Conservation (phyloP, 805 yeast genomes). For the Yamadazyma tumulicola region DNA sequence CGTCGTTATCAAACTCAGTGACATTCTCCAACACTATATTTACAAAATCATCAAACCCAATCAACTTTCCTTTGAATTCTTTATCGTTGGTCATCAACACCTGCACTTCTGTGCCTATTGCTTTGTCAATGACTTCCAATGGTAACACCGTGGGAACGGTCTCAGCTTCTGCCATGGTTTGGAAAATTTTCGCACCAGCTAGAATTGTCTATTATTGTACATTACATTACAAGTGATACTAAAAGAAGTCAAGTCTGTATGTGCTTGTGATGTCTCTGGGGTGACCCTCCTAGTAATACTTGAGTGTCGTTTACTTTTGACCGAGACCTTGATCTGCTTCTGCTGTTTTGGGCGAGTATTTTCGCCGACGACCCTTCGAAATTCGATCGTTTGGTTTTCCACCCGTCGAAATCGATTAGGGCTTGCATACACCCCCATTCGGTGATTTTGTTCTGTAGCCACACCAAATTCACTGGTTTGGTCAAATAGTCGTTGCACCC, state of each 20-base stretch:
- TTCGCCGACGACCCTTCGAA: constrained; percentile 6
- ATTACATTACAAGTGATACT: too few species aligned
- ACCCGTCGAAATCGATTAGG: constrained; percentile 88
- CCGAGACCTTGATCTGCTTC: constrained; percentile 11
- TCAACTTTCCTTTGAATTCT: constrained; percentile 84
- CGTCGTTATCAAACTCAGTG: constrained; percentile 50
- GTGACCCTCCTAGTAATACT: constrained; percentile 5
- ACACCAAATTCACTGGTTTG: constrained; percentile 89
- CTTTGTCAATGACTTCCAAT: constrained; percentile 81
- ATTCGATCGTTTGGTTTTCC: constrained; percentile 45
- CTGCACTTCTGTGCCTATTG: constrained; percentile 76
- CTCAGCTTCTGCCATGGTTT: constrained; percentile 6
- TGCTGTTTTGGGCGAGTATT: constrained; percentile 7
- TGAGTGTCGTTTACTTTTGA: constrained; percentile 3
- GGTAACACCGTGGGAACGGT: constrained; percentile 47
- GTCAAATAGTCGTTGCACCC: constrained; percentile 97
- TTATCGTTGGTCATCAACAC: constrained; percentile 59
- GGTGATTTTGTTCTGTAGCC: constrained; percentile 90
- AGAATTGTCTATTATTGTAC: too few species aligned
- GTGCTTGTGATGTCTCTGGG: constrained; percentile 8
- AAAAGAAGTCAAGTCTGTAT: constrained; percentile 4
- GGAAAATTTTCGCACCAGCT: too few species aligned
- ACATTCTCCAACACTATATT: constrained; percentile 86
- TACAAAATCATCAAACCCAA: constrained; percentile 95
- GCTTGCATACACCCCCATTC: constrained; percentile 99